Base-by-base conservation (phyloP, 225 moss, liverwort and hornwort genomes). In the Pseudisothecium myosuroides region DNA sequence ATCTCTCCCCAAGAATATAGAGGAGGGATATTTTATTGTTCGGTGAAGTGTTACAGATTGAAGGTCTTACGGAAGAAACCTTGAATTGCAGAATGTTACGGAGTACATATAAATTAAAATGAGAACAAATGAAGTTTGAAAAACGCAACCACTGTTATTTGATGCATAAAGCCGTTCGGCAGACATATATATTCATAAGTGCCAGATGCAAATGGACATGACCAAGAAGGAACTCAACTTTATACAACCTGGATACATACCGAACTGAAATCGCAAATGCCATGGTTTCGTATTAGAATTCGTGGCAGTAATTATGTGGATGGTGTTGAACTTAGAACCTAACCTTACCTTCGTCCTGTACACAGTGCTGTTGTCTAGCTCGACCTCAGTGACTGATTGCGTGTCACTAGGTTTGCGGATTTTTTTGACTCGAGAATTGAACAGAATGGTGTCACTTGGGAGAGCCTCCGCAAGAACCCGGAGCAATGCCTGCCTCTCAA, bases 401-500 rank as follows among this genome's bases (percentile, higher is more conserved):
- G 54, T 39, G 49, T 87, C 89, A 65, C 90, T 80, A 80, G 92
- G 90, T 90, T 92, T 93, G 87, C 86, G 83, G 72, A 95, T 94
- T 80, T 47, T 83, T 80, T 87, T 91, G 32, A 95, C 95, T 83
- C 88, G 91, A 83, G 92, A 90, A 45, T 90, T 92, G 87, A 93
- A 92, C 68, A 80, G 72, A 68, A 95, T 89, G 84, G 91, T 92
- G 58, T 90, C 95, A 65, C 72, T 88, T 17, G 95, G 95, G 63
- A 95, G 93, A 59, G 92, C 88, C 80, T 91, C 69, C 11, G 94
- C 92, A 82, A 95, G 92, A 61, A 86, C 91, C 87, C 81, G 90
- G 49, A 95, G 93, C 74, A 95, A 88, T 39, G 81, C 61, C 59
- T 88, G 93, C 85, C 95, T 92, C 85, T 93, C 94, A 37, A 95